phyloP scores from a whole-genome alignment of 2,329 filamentous ascomycete genomes.

The Alternaria brassicae region DNA sequence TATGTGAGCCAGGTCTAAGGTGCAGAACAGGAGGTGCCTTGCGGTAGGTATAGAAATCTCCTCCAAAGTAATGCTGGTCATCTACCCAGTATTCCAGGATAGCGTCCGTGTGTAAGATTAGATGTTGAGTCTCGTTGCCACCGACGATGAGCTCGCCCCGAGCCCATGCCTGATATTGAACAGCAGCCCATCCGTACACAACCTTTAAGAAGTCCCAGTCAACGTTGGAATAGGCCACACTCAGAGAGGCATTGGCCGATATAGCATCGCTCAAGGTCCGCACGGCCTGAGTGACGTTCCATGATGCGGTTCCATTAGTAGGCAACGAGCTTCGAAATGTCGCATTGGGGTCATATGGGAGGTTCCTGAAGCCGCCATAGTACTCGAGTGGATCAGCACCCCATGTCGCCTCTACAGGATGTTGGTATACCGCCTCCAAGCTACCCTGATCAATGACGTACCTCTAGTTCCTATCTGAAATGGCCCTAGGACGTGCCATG shows the following conservation, averaged over 20 bases:
- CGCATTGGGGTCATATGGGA: conserved; percentile 53
- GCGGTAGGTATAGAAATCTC: conserved; percentile 63
- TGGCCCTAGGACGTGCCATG: conserved; percentile 63
- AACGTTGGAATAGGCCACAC: conserved; percentile 58
- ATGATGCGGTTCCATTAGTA: conserved; percentile 58
- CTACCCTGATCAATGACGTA: conserved; percentile 36
- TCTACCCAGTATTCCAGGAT: conserved; percentile 63
- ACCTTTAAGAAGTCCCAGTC: conserved; percentile 62
- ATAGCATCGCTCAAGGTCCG: conserved; percentile 31
- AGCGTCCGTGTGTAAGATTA: conserved; percentile 57
- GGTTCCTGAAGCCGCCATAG: conserved; percentile 59
- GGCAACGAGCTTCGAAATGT: conserved; percentile 60
- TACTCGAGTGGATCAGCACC: conserved; percentile 65
- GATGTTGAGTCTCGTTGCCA: conserved; percentile 41
- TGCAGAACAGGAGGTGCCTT: conserved; percentile 59
- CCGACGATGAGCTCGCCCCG: conserved; percentile 57
- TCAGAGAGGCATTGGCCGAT: conserved; percentile 50
- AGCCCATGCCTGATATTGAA: conserved; percentile 66
- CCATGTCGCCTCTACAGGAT: conserved; percentile 61
- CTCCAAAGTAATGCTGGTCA: conserved; percentile 61
- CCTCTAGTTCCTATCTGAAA: conserved; percentile 67
- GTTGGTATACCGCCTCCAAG: conserved; percentile 19
- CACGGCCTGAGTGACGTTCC: conserved; percentile 53
- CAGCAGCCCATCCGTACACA: conserved; percentile 65
- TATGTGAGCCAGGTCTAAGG: conserved; percentile 59